phyloP scores from a whole-genome alignment of 73 alveolate genomes.

The Paramecium sonneborni region DNA sequence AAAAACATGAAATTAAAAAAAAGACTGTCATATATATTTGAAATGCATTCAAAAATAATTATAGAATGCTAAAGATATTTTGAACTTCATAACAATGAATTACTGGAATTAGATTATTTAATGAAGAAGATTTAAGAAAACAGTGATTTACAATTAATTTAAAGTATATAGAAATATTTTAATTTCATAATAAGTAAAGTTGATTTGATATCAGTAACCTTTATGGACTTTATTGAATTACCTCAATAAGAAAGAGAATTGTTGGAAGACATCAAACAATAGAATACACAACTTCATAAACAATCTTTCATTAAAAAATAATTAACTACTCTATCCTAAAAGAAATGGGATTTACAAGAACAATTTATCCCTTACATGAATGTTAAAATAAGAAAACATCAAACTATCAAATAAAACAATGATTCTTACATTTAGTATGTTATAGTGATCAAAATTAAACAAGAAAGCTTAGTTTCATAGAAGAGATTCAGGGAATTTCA shows the following conservation, averaged over 20 bases:
- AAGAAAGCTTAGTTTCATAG: not conserved
- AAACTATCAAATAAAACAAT: not conserved
- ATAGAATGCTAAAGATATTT: not conserved
- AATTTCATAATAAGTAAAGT: not conserved
- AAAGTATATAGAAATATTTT: not conserved
- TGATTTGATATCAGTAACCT: not conserved
- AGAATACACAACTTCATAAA: not conserved
- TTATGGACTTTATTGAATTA: not conserved
- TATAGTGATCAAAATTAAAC: not conserved
- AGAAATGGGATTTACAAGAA: not conserved
- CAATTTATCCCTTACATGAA: not conserved
- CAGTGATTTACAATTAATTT: not conserved
- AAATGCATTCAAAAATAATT: not conserved
- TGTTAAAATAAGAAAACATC: not conserved
- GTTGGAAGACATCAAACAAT: not conserved
- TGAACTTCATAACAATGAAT: not conserved
- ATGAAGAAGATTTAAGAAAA: not conserved
- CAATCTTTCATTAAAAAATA: not conserved
- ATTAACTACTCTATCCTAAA: not conserved
- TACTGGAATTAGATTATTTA: not conserved
- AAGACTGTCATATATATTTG: not conserved
- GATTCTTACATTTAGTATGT: not conserved
- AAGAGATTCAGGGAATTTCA: slow-evolving; percentile 41
- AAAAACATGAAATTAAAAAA: not conserved
- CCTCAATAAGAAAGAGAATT: not conserved